phyloP scores from a whole-genome alignment of 257 asterid genomes.

The Solanum etuberosum region DNA sequence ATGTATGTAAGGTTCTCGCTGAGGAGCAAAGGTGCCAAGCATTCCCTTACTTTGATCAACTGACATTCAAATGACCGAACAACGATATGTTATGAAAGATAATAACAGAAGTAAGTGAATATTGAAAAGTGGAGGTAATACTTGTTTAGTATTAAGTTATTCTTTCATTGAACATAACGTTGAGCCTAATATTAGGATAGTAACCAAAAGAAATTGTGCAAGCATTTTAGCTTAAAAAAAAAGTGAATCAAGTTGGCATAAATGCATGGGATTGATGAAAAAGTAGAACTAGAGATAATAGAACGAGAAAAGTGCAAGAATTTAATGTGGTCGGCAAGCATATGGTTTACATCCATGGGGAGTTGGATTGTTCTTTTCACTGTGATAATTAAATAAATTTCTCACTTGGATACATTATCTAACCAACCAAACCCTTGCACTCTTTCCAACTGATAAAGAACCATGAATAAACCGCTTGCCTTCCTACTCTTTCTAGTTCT shows the following conservation, averaged over 20 bases:
- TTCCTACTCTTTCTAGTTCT: background rate
- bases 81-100: background rate
- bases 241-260: background rate
- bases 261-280: background rate
- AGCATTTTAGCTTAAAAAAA: background rate
- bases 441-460: background rate
- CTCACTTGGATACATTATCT: background rate
- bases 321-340: background rate
- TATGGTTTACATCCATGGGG: background rate
- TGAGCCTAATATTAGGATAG: background rate
- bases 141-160: background rate
- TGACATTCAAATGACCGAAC: slow-evolving; percentile 15
- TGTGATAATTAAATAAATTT: background rate
- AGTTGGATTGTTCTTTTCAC: background rate
- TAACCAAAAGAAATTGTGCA: background rate
- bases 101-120: background rate
- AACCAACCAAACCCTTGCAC: background rate
- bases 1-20: slow-evolving; percentile 43
- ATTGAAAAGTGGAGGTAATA: background rate
- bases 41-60: slow-evolving; percentile 70
- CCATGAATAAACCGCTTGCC: background rate
- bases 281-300: background rate
- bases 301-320: background rate
- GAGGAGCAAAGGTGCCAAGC: slow-evolving; percentile 82
- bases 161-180: background rate